phyloP scores from a whole-genome alignment of 2,329 filamentous ascomycete species.

The Talaromyces rugulosus region DNA sequence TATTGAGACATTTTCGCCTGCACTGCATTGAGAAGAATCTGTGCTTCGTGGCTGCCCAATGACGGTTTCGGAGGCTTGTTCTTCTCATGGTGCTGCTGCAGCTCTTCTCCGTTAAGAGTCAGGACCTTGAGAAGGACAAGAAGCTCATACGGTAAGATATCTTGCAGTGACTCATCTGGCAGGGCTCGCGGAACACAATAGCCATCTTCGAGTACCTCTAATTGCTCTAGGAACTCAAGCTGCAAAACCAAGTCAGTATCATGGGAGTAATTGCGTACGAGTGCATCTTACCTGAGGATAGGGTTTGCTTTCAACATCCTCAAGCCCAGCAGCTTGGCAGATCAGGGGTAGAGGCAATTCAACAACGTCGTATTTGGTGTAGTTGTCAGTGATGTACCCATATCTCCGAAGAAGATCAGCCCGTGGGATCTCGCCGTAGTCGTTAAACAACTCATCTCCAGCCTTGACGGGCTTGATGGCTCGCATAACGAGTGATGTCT shows the following conservation, averaged over 20 bases:
- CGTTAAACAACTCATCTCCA: constrained; percentile 79
- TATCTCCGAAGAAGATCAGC: constrained; percentile 80
- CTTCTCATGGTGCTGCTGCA: constrained; percentile 30
- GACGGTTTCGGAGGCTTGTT: constrained; percentile 34
- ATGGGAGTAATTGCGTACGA: neutral
- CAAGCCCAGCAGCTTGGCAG: constrained; percentile 35
- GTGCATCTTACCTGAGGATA: constrained; percentile 7
- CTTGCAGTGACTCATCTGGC: constrained; percentile 22
- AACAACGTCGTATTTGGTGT: constrained; percentile 75
- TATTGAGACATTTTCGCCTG: constrained; percentile 45
- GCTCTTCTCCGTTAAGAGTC: constrained; percentile 26
- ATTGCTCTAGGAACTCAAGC: constrained; percentile 57
- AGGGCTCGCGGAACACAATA: constrained; percentile 56
- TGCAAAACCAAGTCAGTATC: constrained; percentile 16
- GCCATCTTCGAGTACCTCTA: constrained; percentile 65
- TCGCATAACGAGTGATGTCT: constrained; percentile 63
- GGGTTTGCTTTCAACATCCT: constrained; percentile 10
- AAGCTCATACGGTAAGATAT: constrained; percentile 37
- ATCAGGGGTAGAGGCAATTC: constrained; percentile 67
- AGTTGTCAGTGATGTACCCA: constrained; percentile 77
- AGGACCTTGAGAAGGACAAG: constrained; percentile 35
- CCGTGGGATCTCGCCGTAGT: constrained; percentile 80
- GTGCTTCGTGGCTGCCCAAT: constrained; percentile 23
- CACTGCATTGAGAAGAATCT: constrained; percentile 31
- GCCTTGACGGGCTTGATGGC: constrained; percentile 63